These are phyloP conservation scores for Crithidia mellificae DNA, from an alignment of 208 protist genomes.

Conservation along the genomic window DNA sequence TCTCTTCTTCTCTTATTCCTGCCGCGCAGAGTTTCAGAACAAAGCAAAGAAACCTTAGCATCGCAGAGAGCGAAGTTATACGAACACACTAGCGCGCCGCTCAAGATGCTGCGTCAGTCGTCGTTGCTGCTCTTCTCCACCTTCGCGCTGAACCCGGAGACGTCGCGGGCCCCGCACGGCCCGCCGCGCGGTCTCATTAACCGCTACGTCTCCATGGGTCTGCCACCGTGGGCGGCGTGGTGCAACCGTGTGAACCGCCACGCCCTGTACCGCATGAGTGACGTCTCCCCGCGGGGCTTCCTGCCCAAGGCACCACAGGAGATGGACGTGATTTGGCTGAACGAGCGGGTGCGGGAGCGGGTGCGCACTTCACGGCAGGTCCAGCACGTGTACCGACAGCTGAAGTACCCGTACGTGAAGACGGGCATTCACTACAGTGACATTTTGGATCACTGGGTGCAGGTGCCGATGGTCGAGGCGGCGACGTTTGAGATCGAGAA, in stretches of 20 bases:
- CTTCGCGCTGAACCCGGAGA: conserved; percentile 85
- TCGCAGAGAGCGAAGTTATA: no score
- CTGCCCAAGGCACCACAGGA: conserved; percentile 80
- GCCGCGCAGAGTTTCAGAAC: no score
- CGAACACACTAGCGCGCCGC: neutral
- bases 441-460: conserved; percentile 89
- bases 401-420: conserved; percentile 90
- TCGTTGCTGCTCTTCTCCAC: conserved; percentile 60
- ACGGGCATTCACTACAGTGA: conserved; percentile 90
- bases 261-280: conserved; percentile 85
- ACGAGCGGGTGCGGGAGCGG: conserved; percentile 87
- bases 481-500: conserved; percentile 89
- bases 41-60: no score
- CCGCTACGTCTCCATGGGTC: conserved; percentile 87
- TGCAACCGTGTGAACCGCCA: conserved; percentile 86
- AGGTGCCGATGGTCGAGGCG: conserved; percentile 90
- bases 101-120: conserved; percentile 35
- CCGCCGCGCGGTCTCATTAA: conserved; percentile 87
- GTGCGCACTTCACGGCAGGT: conserved; percentile 88
- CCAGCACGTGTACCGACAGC: conserved; percentile 88
- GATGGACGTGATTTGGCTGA: conserved; percentile 92
- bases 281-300: conserved; percentile 71
- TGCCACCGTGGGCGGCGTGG: conserved; percentile 91
- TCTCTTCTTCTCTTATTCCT: no score
- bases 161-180: conserved; percentile 76